Evolutionary conservation across 1,284 basidiomycete genomes (phyloP), one percentile per base, ranked within the genome.

Genomic region (Neonothopanus nambi): DNA sequence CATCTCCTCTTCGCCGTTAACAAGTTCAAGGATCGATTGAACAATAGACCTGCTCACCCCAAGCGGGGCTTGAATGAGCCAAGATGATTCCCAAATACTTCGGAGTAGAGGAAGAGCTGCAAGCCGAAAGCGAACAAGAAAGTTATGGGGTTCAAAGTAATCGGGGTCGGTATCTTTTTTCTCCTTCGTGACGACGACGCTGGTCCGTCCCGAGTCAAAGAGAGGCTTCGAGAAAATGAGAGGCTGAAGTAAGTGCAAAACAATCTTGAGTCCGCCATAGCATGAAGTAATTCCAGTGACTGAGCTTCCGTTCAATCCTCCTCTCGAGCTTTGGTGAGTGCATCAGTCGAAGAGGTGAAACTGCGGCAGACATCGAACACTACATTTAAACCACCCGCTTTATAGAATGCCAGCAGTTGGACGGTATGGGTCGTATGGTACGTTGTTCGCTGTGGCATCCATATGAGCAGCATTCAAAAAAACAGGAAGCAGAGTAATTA

Each of bases 141-240:
- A 90, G 63, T 90, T 87, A 65, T 89, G 85, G 0, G 93, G 82
- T 63, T 95, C 88, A 61, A 96, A 97, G 67, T 87, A 90, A 42
- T 84, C 84, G 4, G 76, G 69, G 57, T 92, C 87, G 0, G 81
- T 85, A 28, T 89, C 86, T 63, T 84, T 82, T 70, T 89, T 91
- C 69, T 91, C 90, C 8, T 84, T 80, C n/a, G 84, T 87, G 50
- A 81, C 70, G 18, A 93, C 78, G 18, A 90, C 72, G 2, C 78
- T 67, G 0, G 94, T 96, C 67, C 98, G 95, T 1, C 85, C 78
- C 11, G 92, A 91, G 56, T 98, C 95, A 53, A 94, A 79, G 21
- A 97, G 75, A 12, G 90, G 82, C 61, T 89, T 90, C 28, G 89
- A 82, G 1, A 89, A 87, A 24, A 93, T 80, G 45, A 98, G 76